phyloP scores from a whole-genome alignment of 768 basidiomycete species.

The Mycena capillaripes region DNA sequence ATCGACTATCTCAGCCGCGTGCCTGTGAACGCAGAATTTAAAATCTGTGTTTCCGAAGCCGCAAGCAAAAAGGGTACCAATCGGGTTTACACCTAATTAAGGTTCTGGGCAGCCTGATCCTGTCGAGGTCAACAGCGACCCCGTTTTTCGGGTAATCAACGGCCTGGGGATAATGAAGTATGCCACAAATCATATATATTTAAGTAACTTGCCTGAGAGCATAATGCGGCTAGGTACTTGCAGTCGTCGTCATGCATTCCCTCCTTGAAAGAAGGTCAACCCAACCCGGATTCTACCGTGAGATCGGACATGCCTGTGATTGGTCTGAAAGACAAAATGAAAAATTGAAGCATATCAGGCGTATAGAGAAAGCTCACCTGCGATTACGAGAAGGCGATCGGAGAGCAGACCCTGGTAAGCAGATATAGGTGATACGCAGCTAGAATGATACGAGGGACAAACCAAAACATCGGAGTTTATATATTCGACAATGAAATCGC shows the following conservation, averaged over 20 bases:
- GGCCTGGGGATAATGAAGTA: no score
- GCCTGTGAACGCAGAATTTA: conserved; percentile 47
- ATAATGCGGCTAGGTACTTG: conserved; percentile 69
- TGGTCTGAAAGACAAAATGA: conserved; percentile 65
- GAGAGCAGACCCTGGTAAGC: conserved; percentile 73
- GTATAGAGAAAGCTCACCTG: conserved; percentile 59
- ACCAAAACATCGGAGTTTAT: conserved; percentile 88
- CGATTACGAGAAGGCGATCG: conserved; percentile 76
- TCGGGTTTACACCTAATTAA: conserved; percentile 83
- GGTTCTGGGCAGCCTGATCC: conserved; percentile 59
- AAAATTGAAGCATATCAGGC: background rate
- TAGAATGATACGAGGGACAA: conserved; percentile 35
- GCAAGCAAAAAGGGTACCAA: conserved; percentile 50
- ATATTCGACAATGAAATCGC: conserved; percentile 86
- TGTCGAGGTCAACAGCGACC: conserved; percentile 68
- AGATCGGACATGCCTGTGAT: conserved; percentile 64
- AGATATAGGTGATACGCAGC: background rate
- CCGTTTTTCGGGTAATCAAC: conserved; percentile 90
- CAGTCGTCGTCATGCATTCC: conserved; percentile 75
- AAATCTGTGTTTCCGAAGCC: background rate
- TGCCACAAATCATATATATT: no score
- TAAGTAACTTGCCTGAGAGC: conserved; percentile 60
- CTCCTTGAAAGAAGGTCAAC: conserved; percentile 51
- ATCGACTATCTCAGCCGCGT: conserved; percentile 68
- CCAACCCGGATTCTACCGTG: background rate